A percentile compares a stretch with the other conserved stretches of the same genome.
Evolutionary conservation across 2,329 filamentous ascomycete species (phyloP).

Genomic region (Monilinia fructicola): DNA sequence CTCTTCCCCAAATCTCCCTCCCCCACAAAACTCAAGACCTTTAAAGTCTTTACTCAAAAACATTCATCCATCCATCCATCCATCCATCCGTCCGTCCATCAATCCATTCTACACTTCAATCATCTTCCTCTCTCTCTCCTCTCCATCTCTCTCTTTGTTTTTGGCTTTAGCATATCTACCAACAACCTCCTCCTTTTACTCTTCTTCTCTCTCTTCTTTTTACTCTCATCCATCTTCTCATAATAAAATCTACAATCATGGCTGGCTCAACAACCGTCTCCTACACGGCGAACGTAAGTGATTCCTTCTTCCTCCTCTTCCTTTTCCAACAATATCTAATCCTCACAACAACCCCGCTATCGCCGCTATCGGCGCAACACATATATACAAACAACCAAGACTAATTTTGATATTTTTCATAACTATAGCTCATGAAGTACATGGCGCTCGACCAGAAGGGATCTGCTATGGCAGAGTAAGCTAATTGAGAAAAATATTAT

Average conservation of each 20-base stretch:
- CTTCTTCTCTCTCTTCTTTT: too few species aligned
- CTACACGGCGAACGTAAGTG: constrained; percentile 45
- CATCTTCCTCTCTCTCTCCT: too few species aligned
- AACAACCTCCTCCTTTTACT: too few species aligned
- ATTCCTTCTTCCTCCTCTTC: not conserved
- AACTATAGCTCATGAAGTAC: constrained; percentile 80
- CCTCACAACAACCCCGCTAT: constrained; percentile 20
- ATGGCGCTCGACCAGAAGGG: constrained; percentile 87
- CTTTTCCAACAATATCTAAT: too few species aligned
- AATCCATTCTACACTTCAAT: not conserved
- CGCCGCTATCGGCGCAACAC: not conserved
- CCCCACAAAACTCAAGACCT: not conserved
- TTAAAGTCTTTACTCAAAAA: not conserved
- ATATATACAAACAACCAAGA: not conserved
- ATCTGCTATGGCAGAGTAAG: constrained; percentile 87
- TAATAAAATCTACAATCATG: constrained; percentile 34
- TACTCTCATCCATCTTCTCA: constrained; percentile 1
- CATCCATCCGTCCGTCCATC: not conserved
- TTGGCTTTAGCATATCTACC: not conserved
- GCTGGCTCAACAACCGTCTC: constrained; percentile 39
- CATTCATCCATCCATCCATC: not conserved
- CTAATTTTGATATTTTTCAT: constrained; percentile 22
- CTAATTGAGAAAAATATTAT: constrained; percentile 58
- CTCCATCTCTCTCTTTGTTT: not conserved
- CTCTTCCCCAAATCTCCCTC: too few species aligned